phyloP scores from a whole-genome alignment of 768 basidiomycete species.

The Sarcodon sp. region DNA sequence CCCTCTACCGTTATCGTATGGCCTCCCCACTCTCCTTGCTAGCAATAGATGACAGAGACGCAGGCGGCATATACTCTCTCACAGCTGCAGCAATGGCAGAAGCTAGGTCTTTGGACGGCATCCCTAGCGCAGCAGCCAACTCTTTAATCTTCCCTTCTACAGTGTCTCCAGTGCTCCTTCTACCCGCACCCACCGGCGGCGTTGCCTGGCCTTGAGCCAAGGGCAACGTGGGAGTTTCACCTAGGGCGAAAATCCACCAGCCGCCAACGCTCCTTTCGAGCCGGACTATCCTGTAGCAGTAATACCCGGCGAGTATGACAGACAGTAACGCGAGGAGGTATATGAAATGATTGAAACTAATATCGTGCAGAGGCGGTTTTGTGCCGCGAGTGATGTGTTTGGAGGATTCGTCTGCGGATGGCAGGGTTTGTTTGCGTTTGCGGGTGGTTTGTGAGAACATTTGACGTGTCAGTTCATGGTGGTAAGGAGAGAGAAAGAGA shows the following conservation, averaged over 20 bases:
- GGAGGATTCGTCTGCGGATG: no score
- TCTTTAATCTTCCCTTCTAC: constrained; percentile 47
- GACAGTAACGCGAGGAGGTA: constrained; percentile 31
- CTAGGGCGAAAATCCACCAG: constrained; percentile 45
- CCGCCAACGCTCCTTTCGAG: constrained; percentile 41
- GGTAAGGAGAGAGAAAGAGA: no score
- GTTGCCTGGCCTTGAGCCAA: constrained; percentile 2
- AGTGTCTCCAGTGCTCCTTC: constrained; percentile 5
- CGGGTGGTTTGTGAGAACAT: no score
- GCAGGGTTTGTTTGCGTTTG: no score
- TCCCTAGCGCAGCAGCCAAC: constrained; percentile 49
- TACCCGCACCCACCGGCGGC: constrained; percentile 2
- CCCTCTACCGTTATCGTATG: no score
- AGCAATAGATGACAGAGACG: constrained; percentile 42
- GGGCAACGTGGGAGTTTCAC: constrained; percentile 18
- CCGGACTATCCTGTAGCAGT: constrained; percentile 34
- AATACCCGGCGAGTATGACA: constrained; percentile 32
- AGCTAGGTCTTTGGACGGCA: constrained; percentile 47
- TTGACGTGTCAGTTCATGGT: no score
- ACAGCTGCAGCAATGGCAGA: constrained; percentile 51
- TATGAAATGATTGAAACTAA: constrained; percentile 34
- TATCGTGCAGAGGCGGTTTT: constrained; percentile 26
- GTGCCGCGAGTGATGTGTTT: no score
- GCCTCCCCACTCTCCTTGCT: constrained; percentile 26
- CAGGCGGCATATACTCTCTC: constrained; percentile 44